A percentile compares a stretch with the other conserved stretches of the same genome.
These are phyloP conservation scores for Hygrocybe coccinea DNA, from an alignment of 768 basidiomycete genomes.

Conservation along the genomic window DNA sequence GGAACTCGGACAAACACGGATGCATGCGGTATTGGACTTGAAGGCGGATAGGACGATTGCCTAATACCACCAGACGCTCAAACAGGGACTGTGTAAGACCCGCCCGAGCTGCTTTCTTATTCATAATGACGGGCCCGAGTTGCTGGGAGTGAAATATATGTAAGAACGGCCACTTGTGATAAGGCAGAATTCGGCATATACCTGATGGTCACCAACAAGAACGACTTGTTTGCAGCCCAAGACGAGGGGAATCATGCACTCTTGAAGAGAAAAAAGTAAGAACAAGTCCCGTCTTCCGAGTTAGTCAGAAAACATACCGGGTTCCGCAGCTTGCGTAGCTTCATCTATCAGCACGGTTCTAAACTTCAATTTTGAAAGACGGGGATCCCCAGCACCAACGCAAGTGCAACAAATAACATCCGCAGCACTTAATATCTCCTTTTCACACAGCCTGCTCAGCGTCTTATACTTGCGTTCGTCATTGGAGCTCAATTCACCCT, in stretches of 20 bases:
- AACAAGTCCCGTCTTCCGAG: not conserved
- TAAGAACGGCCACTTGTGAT: not conserved
- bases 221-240: conserved; percentile 99
- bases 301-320: conserved; percentile 53
- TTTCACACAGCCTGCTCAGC: conserved; percentile 90
- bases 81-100: conserved; percentile 97
- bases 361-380: conserved; percentile 95
- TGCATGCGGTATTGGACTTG: conserved; percentile 99
- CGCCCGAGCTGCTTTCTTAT: conserved; percentile 99
- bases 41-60: conserved; percentile 94
- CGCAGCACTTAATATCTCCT: conserved; percentile 90
- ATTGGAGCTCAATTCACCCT: conserved; percentile 92
- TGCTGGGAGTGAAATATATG: conserved; percentile 51
- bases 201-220: conserved; percentile 90
- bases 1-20: conserved; percentile 97
- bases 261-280: conserved; percentile 36
- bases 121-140: conserved; percentile 99
- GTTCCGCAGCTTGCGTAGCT: conserved; percentile 96
- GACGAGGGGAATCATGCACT: conserved; percentile 99
- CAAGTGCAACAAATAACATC: conserved; percentile 99
- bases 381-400: conserved; percentile 95
- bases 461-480: conserved; percentile 99
- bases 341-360: conserved; percentile 98
- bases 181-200: conserved; percentile 19
- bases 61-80: conserved; percentile 91